These are phyloP conservation scores for Candida stauntonica DNA, from an alignment of 805 yeast species.

Conservation along the genomic window DNA sequence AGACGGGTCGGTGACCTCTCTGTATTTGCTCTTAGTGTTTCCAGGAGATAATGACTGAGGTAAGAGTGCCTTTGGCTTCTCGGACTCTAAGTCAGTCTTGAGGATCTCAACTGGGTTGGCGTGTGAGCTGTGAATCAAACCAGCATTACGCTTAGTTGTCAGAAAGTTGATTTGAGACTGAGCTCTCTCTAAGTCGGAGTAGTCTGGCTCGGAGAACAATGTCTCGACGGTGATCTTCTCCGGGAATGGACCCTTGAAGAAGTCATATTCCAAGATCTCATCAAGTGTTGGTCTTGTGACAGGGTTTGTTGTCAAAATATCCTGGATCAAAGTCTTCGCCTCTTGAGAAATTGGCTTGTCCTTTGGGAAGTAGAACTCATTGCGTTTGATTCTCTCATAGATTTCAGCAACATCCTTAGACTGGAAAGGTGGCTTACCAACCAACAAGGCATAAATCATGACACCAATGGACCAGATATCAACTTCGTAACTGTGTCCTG, in stretches of 20 bases:
- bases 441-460: conserved; percentile 86
- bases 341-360: conserved; percentile 61
- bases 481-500: conserved; percentile 91
- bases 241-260: conserved; percentile 89
- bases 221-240: conserved; percentile 57
- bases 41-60: conserved; percentile 93
- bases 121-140: conserved; percentile 43
- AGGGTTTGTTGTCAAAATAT: conserved; percentile 76
- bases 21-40: conserved; percentile 82
- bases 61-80: conserved; percentile 61
- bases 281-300: conserved; percentile 73
- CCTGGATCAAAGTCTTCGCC: conserved; percentile 68
- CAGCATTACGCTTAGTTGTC: conserved; percentile 59
- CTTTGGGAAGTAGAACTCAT: conserved; percentile 75
- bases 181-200: conserved; percentile 47
- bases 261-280: conserved; percentile 73
- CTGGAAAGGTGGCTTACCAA: conserved; percentile 98
- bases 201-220: conserved; percentile 58
- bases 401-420: conserved; percentile 90
- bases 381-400: conserved; percentile 83
- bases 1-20: conserved; percentile 41
- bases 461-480: conserved; percentile 98
- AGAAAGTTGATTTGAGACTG: conserved; percentile 67
- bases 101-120: conserved; percentile 68
- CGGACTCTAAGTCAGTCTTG: conserved; percentile 64